These are phyloP conservation scores for Melanogaster broomeanus DNA, from an alignment of 768 basidiomycete genomes.

Conservation along the genomic window DNA sequence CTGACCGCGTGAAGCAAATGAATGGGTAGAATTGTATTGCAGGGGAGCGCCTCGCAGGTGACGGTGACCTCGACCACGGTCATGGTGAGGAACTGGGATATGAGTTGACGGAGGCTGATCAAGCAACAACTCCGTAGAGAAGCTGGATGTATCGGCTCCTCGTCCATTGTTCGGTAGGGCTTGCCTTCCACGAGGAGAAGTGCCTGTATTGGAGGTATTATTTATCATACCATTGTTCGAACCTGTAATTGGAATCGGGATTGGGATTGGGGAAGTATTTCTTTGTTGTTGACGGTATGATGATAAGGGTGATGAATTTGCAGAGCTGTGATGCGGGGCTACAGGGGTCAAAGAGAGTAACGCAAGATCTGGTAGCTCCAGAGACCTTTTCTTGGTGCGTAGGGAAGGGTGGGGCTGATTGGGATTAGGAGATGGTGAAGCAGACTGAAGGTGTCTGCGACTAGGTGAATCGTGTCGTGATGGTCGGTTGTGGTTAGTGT, in stretches of 20 bases:
- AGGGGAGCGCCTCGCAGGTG: slow-evolving; percentile 38
- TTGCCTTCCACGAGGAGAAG: slow-evolving; percentile 36
- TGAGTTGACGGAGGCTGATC: slow-evolving; percentile 47
- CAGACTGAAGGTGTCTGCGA: slow-evolving; percentile 20
- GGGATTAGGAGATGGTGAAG: slow-evolving; percentile 42
- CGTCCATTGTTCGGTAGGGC: slow-evolving; percentile 25
- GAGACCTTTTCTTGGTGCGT: slow-evolving; percentile 67
- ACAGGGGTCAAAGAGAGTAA: slow-evolving; percentile 48
- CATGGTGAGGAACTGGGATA: slow-evolving; percentile 37
- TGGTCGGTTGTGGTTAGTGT: slow-evolving; percentile 29
- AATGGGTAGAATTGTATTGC: slow-evolving; percentile 46
- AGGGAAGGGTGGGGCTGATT: slow-evolving; percentile 59
- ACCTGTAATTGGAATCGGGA: slow-evolving; percentile 43
- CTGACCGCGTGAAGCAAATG: slow-evolving; percentile 39
- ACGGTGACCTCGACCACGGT: slow-evolving; percentile 32
- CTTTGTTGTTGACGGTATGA: slow-evolving; percentile 41
- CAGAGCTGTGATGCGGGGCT: slow-evolving; percentile 35
- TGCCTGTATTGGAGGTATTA: slow-evolving; percentile 36
- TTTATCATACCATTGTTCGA: slow-evolving; percentile 40
- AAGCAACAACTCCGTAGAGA: slow-evolving; percentile 40
- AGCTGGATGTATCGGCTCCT: slow-evolving; percentile 31
- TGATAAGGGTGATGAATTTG: slow-evolving; percentile 43
- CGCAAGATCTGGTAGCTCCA: slow-evolving; percentile 76
- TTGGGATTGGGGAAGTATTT: slow-evolving; percentile 51
- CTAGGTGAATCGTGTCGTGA: slow-evolving; percentile 29